A percentile compares a stretch with the other conserved stretches of the same genome.
Conservation (phyloP, 2,329 filamentous ascomycete genomes). For the Fusarium praegraminearum region DNA sequence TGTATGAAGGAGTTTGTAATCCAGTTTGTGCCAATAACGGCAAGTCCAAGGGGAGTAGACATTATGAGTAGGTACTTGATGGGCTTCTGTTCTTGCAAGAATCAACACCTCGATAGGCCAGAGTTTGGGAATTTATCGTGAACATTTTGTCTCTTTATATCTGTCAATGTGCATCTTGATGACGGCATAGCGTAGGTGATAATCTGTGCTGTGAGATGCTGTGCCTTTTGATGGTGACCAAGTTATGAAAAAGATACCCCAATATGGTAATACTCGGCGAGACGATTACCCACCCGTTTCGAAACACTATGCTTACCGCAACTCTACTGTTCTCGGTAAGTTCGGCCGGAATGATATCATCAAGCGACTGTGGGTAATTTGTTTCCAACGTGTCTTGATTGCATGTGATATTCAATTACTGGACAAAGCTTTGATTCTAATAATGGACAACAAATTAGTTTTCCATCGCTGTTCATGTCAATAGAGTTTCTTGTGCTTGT, state of each 20-base stretch:
- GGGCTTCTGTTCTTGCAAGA: too few relatives aligned
- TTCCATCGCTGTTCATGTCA: neutral
- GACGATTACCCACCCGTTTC: neutral
- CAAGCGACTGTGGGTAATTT: neutral
- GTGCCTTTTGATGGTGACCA: neutral
- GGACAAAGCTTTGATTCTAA: neutral
- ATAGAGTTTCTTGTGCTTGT: too few relatives aligned
- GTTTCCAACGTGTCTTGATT: neutral
- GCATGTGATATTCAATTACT: neutral
- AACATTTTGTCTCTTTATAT: neutral
- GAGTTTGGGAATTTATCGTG: accelerated
- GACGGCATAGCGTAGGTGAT: neutral
- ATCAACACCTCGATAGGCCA: too few relatives aligned
- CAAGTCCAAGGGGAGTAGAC: constrained; percentile 33
- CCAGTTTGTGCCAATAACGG: constrained; percentile 40
- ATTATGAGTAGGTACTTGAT: neutral
- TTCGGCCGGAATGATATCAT: neutral
- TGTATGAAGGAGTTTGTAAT: constrained; percentile 41
- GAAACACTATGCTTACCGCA: neutral
- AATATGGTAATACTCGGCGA: constrained; percentile 9
- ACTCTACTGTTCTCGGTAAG: neutral
- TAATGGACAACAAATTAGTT: neutral
- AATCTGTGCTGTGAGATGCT: neutral
- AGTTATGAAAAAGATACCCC: neutral
- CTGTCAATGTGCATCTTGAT: neutral